Evolutionary conservation across 306 rosid species (phyloP), one percentile per base, ranked within the genome.

Genomic region (Cicer arietinum): DNA sequence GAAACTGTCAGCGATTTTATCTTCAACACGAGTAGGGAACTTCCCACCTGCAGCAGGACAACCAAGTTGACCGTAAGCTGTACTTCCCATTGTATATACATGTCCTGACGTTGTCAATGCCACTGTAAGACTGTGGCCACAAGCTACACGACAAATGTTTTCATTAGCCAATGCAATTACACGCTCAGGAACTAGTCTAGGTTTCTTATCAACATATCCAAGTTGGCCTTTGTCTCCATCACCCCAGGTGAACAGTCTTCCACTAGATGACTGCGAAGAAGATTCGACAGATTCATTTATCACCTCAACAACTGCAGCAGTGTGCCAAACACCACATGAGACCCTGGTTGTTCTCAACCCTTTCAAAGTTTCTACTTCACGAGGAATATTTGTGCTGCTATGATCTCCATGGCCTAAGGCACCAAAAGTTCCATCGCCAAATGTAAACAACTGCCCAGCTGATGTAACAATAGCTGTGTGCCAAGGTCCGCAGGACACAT

Each of bases 281-380:
- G 80, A 80, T 77, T 82, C 90, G 77, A 82, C 52, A 81, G 77
- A 81, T 75, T 91, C 90, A 53, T 77, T 81, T 25, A 30, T 47
- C 70, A 78, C 85, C 81, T 86, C 97, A 78, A 85, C 93, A 76
- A 81, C 89, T 60, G 98, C 94, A 80, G 96, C 98, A 68, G 98
- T 91, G 90, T 94, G 98, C 98, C 98, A 94, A 77, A 89, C 92
- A 83, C 98, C 97, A 80, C 98, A 94, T 68, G 97, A 85, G 86
- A 90, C 96, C 85, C 75, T 89, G 48, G 70, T 85, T 69, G 93
- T 89, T 86, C 88, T 90, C 72, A 86, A 81, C 74, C 96, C 95
- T 75, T 74, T 85, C 85, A 94, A 84, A 66, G 78, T 77, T 79
- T 90, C 97, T 30, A 91, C 96, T 84, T 87, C 95, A 14, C 89